Base-by-base conservation (phyloP, 495 filamentous ascomycete species). In the Penicillium macrosclerotiorum region DNA sequence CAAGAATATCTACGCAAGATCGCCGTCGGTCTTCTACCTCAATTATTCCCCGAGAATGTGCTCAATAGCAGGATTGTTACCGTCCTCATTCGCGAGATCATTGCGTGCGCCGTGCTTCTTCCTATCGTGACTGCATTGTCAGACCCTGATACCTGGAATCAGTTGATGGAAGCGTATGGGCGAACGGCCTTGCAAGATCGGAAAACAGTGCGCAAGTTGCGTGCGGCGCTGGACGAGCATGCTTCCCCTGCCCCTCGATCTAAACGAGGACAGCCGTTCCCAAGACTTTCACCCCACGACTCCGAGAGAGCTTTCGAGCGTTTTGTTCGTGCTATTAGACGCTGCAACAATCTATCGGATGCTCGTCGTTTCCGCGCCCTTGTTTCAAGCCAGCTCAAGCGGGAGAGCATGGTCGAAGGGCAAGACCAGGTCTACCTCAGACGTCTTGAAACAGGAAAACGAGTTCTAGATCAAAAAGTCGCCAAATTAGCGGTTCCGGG, bases 91-190 rank as follows among this genome's bases (percentile, higher is more conserved):
- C 82, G 84, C 51, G 94, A 99, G 68, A 82, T 97, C 46, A 79
- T 95, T 5, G 75, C 72, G n/a, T 75, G 72, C 23, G 68, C 69
- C 4, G 59, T 74, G 9, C 55, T 74, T n/a, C 53, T 67, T 29
- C 70, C 72, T 7, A 42, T 70, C 12, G 52, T 70, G 26, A 64
- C 63, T 18, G 35, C 57, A 6, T 49, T 73, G 5, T 73, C 88
- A 13, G 93, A 97, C 49, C 91, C 94, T 8, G 94, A 99, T 73
- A 91, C 86, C 2, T 96, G 93, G 93, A 97, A 97, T 61, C 90
- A 95, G 57, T 56, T 94, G 51, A 87, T 97, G 76, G 90, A 95
- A 63, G 88, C 84, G 35, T 92, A 88, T 63, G 91, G 91, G 12
- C 81, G 85, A 30, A 85, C 84, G 20, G 84, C 95, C 72, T 73